Conservation (phyloP, 2,329 filamentous ascomycete species). For the Aspergillus piperis region DNA sequence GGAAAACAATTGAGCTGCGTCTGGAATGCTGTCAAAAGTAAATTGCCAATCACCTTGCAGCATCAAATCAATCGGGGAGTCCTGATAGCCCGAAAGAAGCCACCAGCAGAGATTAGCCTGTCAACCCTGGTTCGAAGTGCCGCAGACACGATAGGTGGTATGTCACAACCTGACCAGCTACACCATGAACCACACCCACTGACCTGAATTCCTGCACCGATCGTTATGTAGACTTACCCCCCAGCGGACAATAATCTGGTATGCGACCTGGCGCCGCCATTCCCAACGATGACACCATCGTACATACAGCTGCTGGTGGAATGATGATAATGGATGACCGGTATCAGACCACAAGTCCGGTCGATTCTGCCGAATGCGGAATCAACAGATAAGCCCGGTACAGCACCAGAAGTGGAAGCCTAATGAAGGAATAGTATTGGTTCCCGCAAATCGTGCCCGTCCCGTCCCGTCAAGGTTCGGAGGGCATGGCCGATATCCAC, state of each 20-base stretch:
- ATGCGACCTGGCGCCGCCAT: not conserved
- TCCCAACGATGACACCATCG: not conserved
- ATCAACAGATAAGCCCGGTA: not conserved
- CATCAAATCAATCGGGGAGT: not conserved
- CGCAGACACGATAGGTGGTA: conserved; percentile 9
- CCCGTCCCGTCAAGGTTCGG: conserved; percentile 44
- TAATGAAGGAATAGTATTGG: conserved; percentile 15
- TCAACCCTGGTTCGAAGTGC: conserved; percentile 1
- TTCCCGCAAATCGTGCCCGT: conserved; percentile 28
- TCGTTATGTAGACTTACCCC: not conserved
- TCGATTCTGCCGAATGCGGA: not conserved
- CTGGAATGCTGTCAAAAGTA: conserved; percentile 17
- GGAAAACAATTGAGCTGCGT: not conserved
- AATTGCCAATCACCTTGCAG: conserved; percentile 6
- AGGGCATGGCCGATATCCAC: conserved; percentile 33
- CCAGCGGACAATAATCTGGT: not conserved
- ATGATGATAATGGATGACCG: not conserved
- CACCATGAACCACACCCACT: conserved; percentile 2
- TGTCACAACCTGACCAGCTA: conserved; percentile 2
- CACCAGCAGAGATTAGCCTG: not conserved
- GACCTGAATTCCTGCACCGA: conserved; percentile 4
- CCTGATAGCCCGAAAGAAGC: conserved; percentile 4
- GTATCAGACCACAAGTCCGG: not conserved
- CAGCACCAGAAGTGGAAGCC: not conserved
- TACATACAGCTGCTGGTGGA: conserved; percentile 1